Base-by-base conservation (phyloP, 441 rosid species). In the Populus hybrid region DNA sequence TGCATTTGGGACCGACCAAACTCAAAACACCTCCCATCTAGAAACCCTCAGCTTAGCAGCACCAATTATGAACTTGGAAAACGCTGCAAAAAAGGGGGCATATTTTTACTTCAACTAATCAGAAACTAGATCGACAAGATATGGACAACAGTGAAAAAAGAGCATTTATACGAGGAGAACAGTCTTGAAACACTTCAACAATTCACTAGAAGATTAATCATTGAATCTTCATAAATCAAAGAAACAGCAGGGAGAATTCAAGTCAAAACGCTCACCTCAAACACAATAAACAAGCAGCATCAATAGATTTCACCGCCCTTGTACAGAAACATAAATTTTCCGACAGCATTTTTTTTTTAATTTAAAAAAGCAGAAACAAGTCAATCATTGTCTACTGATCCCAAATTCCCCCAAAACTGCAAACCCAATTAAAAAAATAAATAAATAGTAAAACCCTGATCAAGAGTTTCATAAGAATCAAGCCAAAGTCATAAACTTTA, bases 21-120 rank as follows among this genome's bases (percentile, higher is more conserved):
- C 90, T 87, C 77, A 85, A 69, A 78, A 87, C 59, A 67, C 78
- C 74, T 31, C 90, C 88, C 90, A 87, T 87, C 20, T 20, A 63
- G 63, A 68, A 78, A 65, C 50, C 64, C 71, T 64, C 36, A 56
- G 53, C 31, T 33, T 14, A 61, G 69, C 36, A 81, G 12, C 69
- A 71, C 20, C 40, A 63, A 66, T 68, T 56, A 56, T 33, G 69
- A 35, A 68, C 64, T 29, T 6, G 28, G 31, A 16, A 21, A 80
- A 76, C 53, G 29, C 76, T 76, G 82, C 68, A 77, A 70, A 56
- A 28, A 26, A 8, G 29, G 24, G 20, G 28, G 53, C 42, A 9
- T 36, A 66, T 50, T 40, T 53, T 78, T 68, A 78, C 26, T 28
- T 38, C 6, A 59, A 29, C 61, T 26, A 78, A 67, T 18, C 33